phyloP scores from a whole-genome alignment of 768 basidiomycete species.

The Russula sp. region DNA sequence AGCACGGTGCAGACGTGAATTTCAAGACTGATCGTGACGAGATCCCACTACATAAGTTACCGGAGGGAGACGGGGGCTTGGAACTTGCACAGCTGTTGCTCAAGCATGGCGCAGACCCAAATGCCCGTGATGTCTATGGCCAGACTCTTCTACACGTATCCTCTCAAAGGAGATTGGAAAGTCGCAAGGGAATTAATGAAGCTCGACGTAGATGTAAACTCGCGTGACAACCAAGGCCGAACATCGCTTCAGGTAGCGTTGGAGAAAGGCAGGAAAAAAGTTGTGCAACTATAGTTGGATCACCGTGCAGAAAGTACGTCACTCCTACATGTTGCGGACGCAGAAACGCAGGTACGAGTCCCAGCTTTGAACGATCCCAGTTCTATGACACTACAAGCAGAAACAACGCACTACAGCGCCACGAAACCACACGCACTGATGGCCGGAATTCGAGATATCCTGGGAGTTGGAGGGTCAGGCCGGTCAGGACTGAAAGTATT shows the following conservation, averaged over 20 bases:
- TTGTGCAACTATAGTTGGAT: neutral
- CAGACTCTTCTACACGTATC: neutral
- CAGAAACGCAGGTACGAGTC: neutral
- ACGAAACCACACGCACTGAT: no score
- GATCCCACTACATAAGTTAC: neutral
- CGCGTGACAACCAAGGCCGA: neutral
- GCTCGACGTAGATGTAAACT: neutral
- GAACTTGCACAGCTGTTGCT: neutral
- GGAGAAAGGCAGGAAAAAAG: neutral
- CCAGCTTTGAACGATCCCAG: neutral
- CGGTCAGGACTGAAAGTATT: no score
- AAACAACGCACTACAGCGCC: no score
- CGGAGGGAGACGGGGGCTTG: neutral
- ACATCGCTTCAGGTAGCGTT: neutral
- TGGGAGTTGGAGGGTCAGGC: no score
- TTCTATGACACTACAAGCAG: neutral
- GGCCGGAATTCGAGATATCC: no score
- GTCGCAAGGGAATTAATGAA: neutral
- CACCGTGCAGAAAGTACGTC: neutral
- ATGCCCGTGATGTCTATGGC: neutral
- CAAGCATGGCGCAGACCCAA: neutral
- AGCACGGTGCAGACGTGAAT: neutral
- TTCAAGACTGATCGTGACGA: fast-evolving
- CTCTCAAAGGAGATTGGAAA: neutral
- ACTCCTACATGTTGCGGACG: no score